Evolutionary conservation across 345 rosid genomes (phyloP), one percentile per base, ranked within the genome.

Genomic region (Bruguiera sexangula): DNA sequence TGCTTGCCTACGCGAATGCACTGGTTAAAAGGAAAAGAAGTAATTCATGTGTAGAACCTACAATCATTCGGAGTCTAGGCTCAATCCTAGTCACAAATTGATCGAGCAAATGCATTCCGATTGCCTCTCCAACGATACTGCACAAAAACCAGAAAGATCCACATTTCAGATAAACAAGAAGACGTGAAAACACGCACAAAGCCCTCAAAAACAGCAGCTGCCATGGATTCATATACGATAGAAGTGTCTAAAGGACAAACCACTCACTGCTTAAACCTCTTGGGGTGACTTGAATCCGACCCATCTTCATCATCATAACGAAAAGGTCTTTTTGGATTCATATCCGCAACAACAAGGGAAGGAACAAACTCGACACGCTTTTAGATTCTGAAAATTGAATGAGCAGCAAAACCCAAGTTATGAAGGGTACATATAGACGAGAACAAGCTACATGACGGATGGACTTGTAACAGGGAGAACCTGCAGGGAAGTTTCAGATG

Each of bases 51-150:
- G 3, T 24, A 55, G 30, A 27, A 55, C 87, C 66, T 66, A 92
- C 98, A 76, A 73, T 73, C 73, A 21, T 50, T 61, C 88, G 81
- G 7, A 90, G 0, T 34, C 67, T 67, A 34, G 88, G 88, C 80
- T 90, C 93, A 66, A 92, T 66, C 31, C 26, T 56, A 29, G 63
- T 39, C 52, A 60, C 74, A 30, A 83, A 52, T 48, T 79, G 88
- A 7, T 73, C 37, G 29, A 62, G 1, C 1, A 82, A 78, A 70
- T 31, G 69, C 70, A 80, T 73, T 58, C 79, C 81, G 67, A 87
- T 74, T 6, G 82, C 77, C 71, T 80, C 43, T 37, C 74, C 57
- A 68, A 77, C 81, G 58, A 55, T 77, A 59, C 96, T 88, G 87
- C 75, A 69, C 36, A 36, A 70, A 1, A 63, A 32, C 21, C 29